Evolutionary conservation across 768 basidiomycete species (phyloP).

Genomic region (Tephrocybe sp.): DNA sequence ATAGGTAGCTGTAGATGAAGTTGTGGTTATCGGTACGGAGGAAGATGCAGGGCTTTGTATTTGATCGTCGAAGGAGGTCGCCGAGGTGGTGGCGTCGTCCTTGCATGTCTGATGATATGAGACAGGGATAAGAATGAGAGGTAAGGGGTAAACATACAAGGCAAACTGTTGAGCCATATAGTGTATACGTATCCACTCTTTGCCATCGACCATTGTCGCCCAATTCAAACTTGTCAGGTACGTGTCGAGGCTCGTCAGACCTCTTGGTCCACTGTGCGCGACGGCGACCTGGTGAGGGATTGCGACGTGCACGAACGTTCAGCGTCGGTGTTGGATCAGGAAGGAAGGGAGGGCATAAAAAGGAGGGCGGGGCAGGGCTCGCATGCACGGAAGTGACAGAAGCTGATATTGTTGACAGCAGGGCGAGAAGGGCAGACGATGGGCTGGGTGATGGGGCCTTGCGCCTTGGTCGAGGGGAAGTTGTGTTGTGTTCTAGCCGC

Average conservation of each 20-base stretch:
- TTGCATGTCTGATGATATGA: constrained; percentile 20
- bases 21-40: constrained; percentile 16
- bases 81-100: constrained; percentile 21
- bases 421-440: constrained; percentile 50
- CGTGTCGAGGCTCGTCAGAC: constrained; percentile 17
- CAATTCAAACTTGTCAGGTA: constrained; percentile 56
- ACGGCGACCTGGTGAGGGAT: constrained; percentile 8
- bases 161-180: constrained; percentile 72
- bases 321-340: constrained; percentile 12
- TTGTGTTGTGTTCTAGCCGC: neutral
- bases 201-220: constrained; percentile 60
- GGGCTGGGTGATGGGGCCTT: constrained; percentile 29
- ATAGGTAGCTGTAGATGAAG: constrained; percentile 22
- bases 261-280: constrained; percentile 15
- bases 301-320: constrained; percentile 2
- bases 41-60: constrained; percentile 22
- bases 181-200: constrained; percentile 49
- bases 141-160: constrained; percentile 37
- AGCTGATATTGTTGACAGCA: constrained; percentile 55
- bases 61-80: constrained; percentile 30
- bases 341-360: constrained; percentile 55
- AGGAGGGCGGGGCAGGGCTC: constrained; percentile 53
- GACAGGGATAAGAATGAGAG: neutral
- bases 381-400: constrained; percentile 44
- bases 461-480: constrained; percentile 11